Conservation (phyloP, 352 stramenopile species). For the Globisporangium irregulare region DNA sequence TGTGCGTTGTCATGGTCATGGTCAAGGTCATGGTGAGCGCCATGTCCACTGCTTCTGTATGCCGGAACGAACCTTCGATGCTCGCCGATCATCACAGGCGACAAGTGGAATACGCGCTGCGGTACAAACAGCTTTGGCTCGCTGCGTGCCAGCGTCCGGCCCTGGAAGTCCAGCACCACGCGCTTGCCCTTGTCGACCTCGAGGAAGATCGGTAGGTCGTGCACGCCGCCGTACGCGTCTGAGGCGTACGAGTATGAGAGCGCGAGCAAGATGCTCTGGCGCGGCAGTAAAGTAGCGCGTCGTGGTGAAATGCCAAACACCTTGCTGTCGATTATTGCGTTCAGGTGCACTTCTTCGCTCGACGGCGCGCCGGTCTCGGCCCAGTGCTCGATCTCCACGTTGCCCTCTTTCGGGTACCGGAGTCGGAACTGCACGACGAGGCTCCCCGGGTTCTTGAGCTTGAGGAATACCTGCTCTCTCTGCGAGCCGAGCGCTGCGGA, state of each 20-base stretch:
- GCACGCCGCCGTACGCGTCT: slow-evolving; percentile 71
- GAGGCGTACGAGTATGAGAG: slow-evolving; percentile 71
- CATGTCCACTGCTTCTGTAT: not conserved
- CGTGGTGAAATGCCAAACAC: slow-evolving; percentile 63
- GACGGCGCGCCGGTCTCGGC: slow-evolving; percentile 87
- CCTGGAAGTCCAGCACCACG: slow-evolving; percentile 81
- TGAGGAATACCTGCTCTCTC: slow-evolving; percentile 63
- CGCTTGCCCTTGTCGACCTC: slow-evolving; percentile 90
- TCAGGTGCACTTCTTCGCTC: slow-evolving; percentile 63
- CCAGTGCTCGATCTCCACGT: slow-evolving; percentile 93
- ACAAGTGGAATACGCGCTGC: slow-evolving; percentile 50
- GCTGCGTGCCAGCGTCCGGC: slow-evolving; percentile 61
- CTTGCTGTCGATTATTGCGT: slow-evolving; percentile 81
- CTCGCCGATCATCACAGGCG: slow-evolving; percentile 74
- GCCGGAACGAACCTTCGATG: slow-evolving; percentile 24
- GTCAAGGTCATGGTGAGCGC: not conserved
- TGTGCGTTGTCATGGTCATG: slow-evolving; percentile 8
- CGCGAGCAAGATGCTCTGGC: slow-evolving; percentile 57
- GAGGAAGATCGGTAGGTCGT: slow-evolving; percentile 86
- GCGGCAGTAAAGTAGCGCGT: slow-evolving; percentile 48
- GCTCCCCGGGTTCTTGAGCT: slow-evolving; percentile 83
- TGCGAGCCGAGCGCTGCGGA: slow-evolving; percentile 54
- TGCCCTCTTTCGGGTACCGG: slow-evolving; percentile 88
- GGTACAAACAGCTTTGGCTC: slow-evolving; percentile 75
- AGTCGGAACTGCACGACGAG: slow-evolving; percentile 84